These are phyloP conservation scores for Bertia moriformis DNA, from an alignment of 2,329 filamentous ascomycete genomes.

Conservation along the genomic window DNA sequence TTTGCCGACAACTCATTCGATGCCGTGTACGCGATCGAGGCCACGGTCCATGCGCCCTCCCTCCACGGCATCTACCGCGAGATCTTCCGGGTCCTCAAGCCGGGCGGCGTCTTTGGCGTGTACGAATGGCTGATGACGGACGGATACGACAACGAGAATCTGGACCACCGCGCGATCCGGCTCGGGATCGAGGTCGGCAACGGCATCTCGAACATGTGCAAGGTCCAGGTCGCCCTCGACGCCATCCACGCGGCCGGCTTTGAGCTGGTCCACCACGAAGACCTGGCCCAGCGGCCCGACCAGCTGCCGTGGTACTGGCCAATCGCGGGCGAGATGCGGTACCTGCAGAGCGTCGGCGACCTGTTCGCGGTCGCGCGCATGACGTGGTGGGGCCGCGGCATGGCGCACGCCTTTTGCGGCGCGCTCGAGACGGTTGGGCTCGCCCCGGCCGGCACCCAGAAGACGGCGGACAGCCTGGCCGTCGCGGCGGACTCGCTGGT, in stretches of 20 bases:
- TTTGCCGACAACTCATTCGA: slow-evolving; percentile 89
- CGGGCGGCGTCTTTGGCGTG: slow-evolving; percentile 86
- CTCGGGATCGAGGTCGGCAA: slow-evolving; percentile 91
- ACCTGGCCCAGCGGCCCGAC: slow-evolving; percentile 66
- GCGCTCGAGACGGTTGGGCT: slow-evolving; percentile 60
- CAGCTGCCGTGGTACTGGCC: slow-evolving; percentile 87
- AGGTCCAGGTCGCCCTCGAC: slow-evolving; percentile 61
- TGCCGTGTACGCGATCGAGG: slow-evolving; percentile 92
- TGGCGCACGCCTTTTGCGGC: slow-evolving; percentile 66
- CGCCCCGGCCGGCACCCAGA: slow-evolving; percentile 72
- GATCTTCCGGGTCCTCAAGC: slow-evolving; percentile 90
- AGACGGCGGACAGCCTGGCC: slow-evolving; percentile 84
- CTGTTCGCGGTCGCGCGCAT: slow-evolving; percentile 73
- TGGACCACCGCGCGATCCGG: slow-evolving; percentile 75
- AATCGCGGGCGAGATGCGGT: slow-evolving; percentile 68
- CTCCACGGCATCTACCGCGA: slow-evolving; percentile 86
- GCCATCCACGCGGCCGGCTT: slow-evolving; percentile 85
- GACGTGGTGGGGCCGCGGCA: slow-evolving; percentile 67
- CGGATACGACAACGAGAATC: slow-evolving; percentile 76
- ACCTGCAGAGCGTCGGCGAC: slow-evolving; percentile 68
- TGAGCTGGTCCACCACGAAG: slow-evolving; percentile 68
- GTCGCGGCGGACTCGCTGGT: slow-evolving; percentile 72
- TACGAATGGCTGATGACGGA: slow-evolving; percentile 99
- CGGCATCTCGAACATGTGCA: slow-evolving; percentile 96
- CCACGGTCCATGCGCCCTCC: slow-evolving; percentile 83